phyloP scores from a whole-genome alignment of 108 stramenopile genomes.

The Cyclotella cryptica region DNA sequence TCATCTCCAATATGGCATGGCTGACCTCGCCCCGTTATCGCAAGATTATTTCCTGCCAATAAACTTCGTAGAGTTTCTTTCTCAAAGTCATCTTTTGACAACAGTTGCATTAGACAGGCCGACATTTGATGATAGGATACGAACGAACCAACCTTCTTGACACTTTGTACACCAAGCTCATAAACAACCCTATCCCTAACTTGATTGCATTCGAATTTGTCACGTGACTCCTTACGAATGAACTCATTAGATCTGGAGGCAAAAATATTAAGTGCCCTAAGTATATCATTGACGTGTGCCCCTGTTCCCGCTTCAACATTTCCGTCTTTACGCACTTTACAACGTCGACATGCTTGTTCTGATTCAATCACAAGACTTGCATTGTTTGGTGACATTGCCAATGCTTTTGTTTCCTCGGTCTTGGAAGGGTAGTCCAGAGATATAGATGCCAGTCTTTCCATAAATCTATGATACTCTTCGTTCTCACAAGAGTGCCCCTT shows the following conservation, averaged over 20 bases:
- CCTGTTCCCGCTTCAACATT: slow-evolving; percentile 58
- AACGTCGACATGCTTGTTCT: slow-evolving; percentile 58
- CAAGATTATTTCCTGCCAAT: slow-evolving; percentile 70
- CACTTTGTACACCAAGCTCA: slow-evolving; percentile 64
- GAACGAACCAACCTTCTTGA: slow-evolving; percentile 24
- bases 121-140: slow-evolving; percentile 60
- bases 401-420: background rate
- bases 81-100: slow-evolving; percentile 44
- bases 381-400: slow-evolving; percentile 23
- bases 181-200: slow-evolving; percentile 48
- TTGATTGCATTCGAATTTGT: slow-evolving; percentile 35
- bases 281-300: slow-evolving; percentile 45
- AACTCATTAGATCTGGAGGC: slow-evolving; percentile 31
- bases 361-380: slow-evolving; percentile 67
- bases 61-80: slow-evolving; percentile 31
- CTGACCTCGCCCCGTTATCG: slow-evolving; percentile 64
- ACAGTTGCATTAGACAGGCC: slow-evolving; percentile 50
- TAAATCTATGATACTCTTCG: slow-evolving; percentile 64
- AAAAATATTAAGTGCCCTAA: slow-evolving; percentile 32
- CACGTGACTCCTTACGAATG: slow-evolving; percentile 24
- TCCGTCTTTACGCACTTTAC: slow-evolving; percentile 68
- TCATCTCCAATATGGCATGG: slow-evolving; percentile 84
- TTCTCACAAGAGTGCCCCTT: slow-evolving; percentile 76
- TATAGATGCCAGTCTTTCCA: slow-evolving; percentile 43
- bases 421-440: background rate